A percentile compares a stretch with the other conserved stretches of the same genome.
Evolutionary conservation across 148 eudicot genomes (phyloP).

Genomic region (Drosera capensis): DNA sequence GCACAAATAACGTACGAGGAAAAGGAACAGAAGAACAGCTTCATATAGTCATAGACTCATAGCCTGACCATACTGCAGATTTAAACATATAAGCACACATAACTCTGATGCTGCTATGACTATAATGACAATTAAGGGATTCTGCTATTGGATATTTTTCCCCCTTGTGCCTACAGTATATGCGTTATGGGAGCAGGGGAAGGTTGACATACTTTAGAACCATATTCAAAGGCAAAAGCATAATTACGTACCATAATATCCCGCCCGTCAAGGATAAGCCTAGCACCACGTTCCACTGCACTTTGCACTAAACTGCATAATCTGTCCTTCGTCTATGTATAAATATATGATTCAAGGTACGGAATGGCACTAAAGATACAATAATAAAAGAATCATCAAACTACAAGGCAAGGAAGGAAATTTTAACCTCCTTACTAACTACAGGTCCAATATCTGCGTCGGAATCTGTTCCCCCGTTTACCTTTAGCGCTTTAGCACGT

Average conservation of each 20-base stretch:
- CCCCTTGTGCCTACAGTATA: no score
- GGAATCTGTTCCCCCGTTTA: constrained; percentile 55
- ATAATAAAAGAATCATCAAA: not conserved
- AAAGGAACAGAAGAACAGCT: not conserved
- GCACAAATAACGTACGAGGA: not conserved
- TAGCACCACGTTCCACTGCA: constrained; percentile 68
- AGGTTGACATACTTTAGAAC: not conserved
- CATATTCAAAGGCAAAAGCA: not conserved
- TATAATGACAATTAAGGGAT: no score
- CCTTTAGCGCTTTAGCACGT: constrained; percentile 62
- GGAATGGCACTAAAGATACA: not conserved
- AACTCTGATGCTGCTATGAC: no score
- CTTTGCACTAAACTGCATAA: constrained; percentile 47
- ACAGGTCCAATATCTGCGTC: constrained; percentile 77
- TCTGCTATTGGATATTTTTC: no score
- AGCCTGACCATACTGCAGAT: no score
- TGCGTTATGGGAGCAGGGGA: not conserved
- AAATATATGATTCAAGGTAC: not conserved
- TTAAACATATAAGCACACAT: no score
- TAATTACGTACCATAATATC: constrained; percentile 26
- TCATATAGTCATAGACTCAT: not conserved
- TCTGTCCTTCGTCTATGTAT: constrained; percentile 48
- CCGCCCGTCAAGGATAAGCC: constrained; percentile 62
- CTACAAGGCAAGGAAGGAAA: not conserved
- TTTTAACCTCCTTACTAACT: constrained; percentile 41